A percentile compares a stretch with the other conserved stretches of the same genome.
Conservation (phyloP, 208 protist genomes). For the Eutreptiella sp. region DNA sequence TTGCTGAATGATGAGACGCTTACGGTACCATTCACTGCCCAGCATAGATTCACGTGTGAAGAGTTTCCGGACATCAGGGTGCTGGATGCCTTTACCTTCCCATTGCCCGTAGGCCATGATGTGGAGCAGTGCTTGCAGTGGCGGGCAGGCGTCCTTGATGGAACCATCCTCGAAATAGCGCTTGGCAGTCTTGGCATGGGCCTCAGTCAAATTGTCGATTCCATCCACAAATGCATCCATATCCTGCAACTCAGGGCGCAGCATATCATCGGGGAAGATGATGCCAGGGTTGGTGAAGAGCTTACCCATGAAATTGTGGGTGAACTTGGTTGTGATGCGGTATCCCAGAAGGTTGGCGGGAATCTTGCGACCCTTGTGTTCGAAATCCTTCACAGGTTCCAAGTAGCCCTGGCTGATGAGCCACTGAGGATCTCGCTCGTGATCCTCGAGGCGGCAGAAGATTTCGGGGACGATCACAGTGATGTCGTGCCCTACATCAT, state of each 20-base stretch:
- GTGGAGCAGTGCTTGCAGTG: conserved; percentile 37
- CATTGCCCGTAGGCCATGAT: conserved; percentile 35
- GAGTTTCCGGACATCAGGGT: not conserved
- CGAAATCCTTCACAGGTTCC: conserved; percentile 40
- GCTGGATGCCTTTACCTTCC: conserved; percentile 7
- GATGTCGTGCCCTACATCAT: conserved; percentile 39
- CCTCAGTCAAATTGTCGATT: conserved; percentile 31
- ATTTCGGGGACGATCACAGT: conserved; percentile 45
- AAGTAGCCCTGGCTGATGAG: conserved; percentile 27
- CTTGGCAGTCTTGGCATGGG: not conserved
- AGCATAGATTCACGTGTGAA: not conserved
- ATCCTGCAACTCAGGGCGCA: conserved; percentile 35
- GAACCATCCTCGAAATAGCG: conserved; percentile 37
- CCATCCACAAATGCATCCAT: conserved; percentile 25
- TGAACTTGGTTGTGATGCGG: conserved; percentile 40
- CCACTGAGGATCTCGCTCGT: conserved; percentile 33
- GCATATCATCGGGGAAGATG: conserved; percentile 36
- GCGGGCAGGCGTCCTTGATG: conserved; percentile 30
- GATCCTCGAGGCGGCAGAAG: conserved; percentile 30
- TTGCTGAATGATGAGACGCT: not conserved
- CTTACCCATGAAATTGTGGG: conserved; percentile 31
- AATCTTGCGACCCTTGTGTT: conserved; percentile 35
- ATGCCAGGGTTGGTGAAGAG: conserved; percentile 35
- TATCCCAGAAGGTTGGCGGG: conserved; percentile 39
- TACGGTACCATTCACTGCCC: not conserved